Percentiles rank a stretch among this genome's conserved stretches.
These are phyloP conservation scores for Podila clonocystis DNA, from an alignment of 192 early-diverging fungal genomes.

Conservation along the genomic window DNA sequence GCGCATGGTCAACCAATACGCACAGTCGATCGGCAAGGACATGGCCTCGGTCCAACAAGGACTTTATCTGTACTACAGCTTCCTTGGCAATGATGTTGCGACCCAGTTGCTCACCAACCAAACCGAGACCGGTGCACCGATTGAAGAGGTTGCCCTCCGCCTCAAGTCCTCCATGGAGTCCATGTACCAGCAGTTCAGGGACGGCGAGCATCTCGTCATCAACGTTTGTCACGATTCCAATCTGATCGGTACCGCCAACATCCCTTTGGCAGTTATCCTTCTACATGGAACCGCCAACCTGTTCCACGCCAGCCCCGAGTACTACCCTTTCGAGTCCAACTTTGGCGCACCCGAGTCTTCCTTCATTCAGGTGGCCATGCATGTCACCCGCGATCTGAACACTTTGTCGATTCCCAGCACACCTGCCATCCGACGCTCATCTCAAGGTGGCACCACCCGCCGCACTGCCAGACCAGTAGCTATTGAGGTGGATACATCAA, in stretches of 20 bases:
- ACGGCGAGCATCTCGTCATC: conserved; percentile 48
- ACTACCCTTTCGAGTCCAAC: conserved; percentile 31
- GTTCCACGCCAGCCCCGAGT: conserved; percentile 48
- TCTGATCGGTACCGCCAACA: conserved; percentile 53
- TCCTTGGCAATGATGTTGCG: conserved; percentile 43
- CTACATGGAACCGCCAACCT: conserved; percentile 47
- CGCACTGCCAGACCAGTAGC: conserved; percentile 26
- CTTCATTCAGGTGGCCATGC: conserved; percentile 45
- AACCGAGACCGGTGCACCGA: conserved; percentile 18
- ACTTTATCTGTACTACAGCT: conserved; percentile 47
- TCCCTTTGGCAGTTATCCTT: conserved; percentile 51
- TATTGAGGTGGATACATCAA: conserved; percentile 33
- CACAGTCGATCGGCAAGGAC: conserved; percentile 10
- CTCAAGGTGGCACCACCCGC: conserved; percentile 23
- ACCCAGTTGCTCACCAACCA: conserved; percentile 33
- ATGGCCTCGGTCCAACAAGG: conserved; percentile 21
- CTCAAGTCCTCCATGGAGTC: conserved; percentile 53
- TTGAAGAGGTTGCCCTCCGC: conserved; percentile 45
- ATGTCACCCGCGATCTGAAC: conserved; percentile 48
- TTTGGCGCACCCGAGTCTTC: conserved; percentile 13
- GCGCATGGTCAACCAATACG: conserved; percentile 25
- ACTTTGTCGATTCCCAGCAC: conserved; percentile 42
- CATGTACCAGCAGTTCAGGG: conserved; percentile 49
- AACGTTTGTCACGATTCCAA: conserved; percentile 52
- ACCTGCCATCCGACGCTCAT: conserved; percentile 47